Evolutionary conservation across 768 basidiomycete genomes (phyloP).

Genomic region (Daedaleopsis nitida): DNA sequence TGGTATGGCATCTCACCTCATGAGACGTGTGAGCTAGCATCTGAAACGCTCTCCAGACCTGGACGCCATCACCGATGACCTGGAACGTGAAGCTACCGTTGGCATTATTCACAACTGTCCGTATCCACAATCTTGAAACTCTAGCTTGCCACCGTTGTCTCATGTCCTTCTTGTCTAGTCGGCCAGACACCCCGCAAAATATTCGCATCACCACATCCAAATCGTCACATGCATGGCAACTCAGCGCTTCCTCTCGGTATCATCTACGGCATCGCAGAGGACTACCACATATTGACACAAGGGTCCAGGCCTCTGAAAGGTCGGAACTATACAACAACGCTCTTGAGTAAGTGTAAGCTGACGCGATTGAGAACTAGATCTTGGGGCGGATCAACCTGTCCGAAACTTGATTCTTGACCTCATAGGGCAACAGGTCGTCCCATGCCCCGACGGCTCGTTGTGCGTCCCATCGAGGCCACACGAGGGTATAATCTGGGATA

Average conservation of each 20-base stretch:
- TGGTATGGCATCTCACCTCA: constrained; percentile 40
- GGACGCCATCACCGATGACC: constrained; percentile 81
- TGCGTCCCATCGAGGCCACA: constrained; percentile 60
- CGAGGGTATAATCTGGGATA: constrained; percentile 73
- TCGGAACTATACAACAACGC: constrained; percentile 25
- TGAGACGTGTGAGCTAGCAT: neutral
- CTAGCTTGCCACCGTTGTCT: neutral
- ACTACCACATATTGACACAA: constrained; percentile 68
- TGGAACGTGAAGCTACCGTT: constrained; percentile 89
- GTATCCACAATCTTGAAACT: constrained; percentile 18
- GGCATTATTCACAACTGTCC: constrained; percentile 94
- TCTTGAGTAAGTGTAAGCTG: neutral
- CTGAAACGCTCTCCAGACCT: constrained; percentile 53
- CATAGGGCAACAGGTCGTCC: constrained; percentile 58
- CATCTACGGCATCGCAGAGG: constrained; percentile 82
- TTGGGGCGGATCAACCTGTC: constrained; percentile 50
- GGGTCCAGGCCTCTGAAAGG: constrained; percentile 59
- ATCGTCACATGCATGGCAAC: constrained; percentile 70
- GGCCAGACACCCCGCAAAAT: constrained; percentile 92
- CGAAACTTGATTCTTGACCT: constrained; percentile 57
- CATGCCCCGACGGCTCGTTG: constrained; percentile 61
- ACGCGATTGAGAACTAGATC: constrained; percentile 39
- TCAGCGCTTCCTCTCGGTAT: constrained; percentile 70
- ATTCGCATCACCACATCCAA: constrained; percentile 76
- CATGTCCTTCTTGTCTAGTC: constrained; percentile 44